phyloP scores from a whole-genome alignment of 73 alveolate species.

The Diophrys sp. region DNA sequence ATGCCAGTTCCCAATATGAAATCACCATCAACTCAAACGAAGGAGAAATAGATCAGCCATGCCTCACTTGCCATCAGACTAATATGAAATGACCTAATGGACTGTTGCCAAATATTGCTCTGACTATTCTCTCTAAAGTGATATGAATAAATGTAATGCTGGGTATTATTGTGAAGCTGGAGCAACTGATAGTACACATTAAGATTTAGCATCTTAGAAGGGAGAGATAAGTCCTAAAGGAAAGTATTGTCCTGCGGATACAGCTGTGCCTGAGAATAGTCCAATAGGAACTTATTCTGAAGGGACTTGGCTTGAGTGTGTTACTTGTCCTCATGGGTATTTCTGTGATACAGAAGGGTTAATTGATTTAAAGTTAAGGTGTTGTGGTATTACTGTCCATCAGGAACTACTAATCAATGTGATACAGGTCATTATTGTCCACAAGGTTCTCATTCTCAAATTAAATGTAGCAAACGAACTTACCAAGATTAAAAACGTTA shows the following conservation, averaged over 20 bases:
- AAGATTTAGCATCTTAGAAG: constrained; percentile 4
- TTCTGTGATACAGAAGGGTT: constrained; percentile 5
- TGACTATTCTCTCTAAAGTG: constrained; percentile 24
- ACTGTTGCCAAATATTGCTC: constrained; percentile 53
- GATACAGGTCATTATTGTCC: constrained; percentile 65
- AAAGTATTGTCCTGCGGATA: constrained; percentile 20
- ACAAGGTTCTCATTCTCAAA: constrained; percentile 11
- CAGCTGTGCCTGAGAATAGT: constrained; percentile 18
- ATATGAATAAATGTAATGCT: constrained; percentile 18
- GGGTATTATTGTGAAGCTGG: too few relatives aligned
- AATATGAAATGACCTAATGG: constrained; percentile 36
- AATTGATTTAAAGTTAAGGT: background rate
- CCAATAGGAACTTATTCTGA: constrained; percentile 54
- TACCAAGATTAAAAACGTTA: constrained; percentile 29
- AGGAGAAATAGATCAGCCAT: too few relatives aligned
- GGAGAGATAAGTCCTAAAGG: constrained; percentile 44
- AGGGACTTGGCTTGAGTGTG: constrained; percentile 17
- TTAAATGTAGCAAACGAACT: constrained; percentile 49
- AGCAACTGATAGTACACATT: too few relatives aligned
- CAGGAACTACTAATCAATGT: constrained; percentile 40
- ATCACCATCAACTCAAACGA: too few relatives aligned
- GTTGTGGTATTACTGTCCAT: constrained; percentile 39
- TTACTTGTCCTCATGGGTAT: constrained; percentile 25
- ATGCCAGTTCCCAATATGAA: constrained; percentile 28
- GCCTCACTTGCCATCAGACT: constrained; percentile 62